Percentiles rank a stretch among this genome's conserved stretches.
Evolutionary conservation across 164 flowering plant genomes (phyloP).

Genomic region (Vitis riparia): DNA sequence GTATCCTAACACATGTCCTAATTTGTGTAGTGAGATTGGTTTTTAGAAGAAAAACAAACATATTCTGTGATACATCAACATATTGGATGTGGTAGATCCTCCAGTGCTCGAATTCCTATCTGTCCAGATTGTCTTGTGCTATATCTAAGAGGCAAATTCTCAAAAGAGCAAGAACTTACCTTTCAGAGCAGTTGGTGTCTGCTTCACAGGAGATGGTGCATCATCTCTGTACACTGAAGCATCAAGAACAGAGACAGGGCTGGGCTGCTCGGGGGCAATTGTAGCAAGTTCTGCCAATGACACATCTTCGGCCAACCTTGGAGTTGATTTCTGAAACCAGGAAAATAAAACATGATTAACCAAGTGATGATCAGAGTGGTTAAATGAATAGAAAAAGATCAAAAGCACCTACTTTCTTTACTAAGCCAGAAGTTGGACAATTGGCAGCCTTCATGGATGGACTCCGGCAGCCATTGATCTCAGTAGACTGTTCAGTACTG

Average conservation of each 20-base stretch:
- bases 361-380: background rate
- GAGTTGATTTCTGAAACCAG: conserved; percentile 28
- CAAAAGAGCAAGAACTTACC: conserved; percentile 19
- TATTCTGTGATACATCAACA: background rate
- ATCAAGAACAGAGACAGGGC: conserved; percentile 62
- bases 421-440: conserved; percentile 16
- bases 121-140: background rate
- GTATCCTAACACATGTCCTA: background rate
- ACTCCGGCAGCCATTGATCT: conserved; percentile 27
- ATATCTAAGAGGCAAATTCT: background rate
- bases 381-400: background rate
- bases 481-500: conserved; percentile 32
- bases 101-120: too few relatives aligned
- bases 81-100: too few relatives aligned
- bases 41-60: background rate
- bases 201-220: conserved; percentile 36
- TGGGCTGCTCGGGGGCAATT: conserved; percentile 43
- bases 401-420: conserved; percentile 23
- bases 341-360: background rate
- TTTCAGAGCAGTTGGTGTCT: conserved; percentile 16
- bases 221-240: conserved; percentile 30
- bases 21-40: background rate
- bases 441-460: conserved; percentile 23
- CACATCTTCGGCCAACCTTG: conserved; percentile 26
- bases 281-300: conserved; percentile 29